Conservation (phyloP, 2,329 filamentous ascomycete genomes). For the Ascochyta lentis region DNA sequence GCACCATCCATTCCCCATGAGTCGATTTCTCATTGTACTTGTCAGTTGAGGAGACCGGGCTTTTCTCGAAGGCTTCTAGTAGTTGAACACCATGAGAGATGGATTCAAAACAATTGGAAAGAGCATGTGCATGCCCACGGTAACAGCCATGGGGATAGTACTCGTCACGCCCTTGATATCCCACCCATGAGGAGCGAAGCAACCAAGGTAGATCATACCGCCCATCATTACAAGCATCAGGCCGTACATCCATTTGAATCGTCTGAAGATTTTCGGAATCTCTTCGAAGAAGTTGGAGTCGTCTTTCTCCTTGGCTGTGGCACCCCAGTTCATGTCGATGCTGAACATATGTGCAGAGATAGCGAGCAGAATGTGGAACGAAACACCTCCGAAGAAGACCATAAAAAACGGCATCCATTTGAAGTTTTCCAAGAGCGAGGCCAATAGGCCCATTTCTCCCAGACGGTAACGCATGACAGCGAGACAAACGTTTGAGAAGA, state of each 20-base stretch:
- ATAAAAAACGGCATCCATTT: conserved; percentile 70
- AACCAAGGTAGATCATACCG: conserved; percentile 67
- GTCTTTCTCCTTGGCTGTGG: conserved; percentile 80
- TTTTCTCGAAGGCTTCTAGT: conserved; percentile 52
- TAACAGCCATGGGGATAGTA: conserved; percentile 76
- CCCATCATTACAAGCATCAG: conserved; percentile 66
- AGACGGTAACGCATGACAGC: conserved; percentile 67
- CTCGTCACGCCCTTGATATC: conserved; percentile 61
- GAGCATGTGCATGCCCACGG: conserved; percentile 71
- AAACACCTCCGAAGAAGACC: conserved; percentile 81
- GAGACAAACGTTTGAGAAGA: conserved; percentile 63
- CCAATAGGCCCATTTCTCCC: conserved; percentile 58
- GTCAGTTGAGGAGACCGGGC: not conserved
- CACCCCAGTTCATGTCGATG: conserved; percentile 83
- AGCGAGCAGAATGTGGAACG: conserved; percentile 79
- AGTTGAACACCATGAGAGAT: conserved; percentile 78
- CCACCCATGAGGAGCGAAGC: conserved; percentile 68
- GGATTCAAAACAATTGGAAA: conserved; percentile 75
- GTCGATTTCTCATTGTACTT: not conserved
- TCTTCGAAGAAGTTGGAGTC: conserved; percentile 85
- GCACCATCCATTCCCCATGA: not conserved
- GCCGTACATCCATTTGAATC: conserved; percentile 75
- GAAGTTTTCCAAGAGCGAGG: conserved; percentile 61
- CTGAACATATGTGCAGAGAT: conserved; percentile 82
- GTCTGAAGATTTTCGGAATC: conserved; percentile 76